Base-by-base conservation (phyloP, 345 rosid species). In the Salix purpurea region DNA sequence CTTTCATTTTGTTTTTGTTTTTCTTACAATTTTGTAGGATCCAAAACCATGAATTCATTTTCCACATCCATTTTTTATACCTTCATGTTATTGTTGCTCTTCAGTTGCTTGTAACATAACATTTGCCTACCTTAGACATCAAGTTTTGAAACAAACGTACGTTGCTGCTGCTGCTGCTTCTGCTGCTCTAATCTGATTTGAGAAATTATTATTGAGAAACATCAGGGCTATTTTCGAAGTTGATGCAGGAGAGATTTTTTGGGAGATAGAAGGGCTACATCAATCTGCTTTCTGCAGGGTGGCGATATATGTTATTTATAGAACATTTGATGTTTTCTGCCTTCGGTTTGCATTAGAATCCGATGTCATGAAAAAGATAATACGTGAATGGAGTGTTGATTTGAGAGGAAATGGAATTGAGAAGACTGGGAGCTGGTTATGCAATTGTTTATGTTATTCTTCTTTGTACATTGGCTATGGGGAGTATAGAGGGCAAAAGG, bases 281-380 rank as follows among this genome's bases (percentile, higher is more conserved):
- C 54, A 50, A 50, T 64, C 34, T 28, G 67, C 67, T 26, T 26
- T 24, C 34, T 15, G 54, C 54, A 64, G 37, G 67, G 67, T 64
- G 67, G 67, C 67, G 34, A 16, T 50, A 50, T 50, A 50, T 50
- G 54, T 19, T 15, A 50, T 50, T 4, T 16, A 14, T 50, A 14
- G 21, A 50, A 8, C 40, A 30, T 16, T 39, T 40, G 2, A 34
- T 34, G 61, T 21, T 72, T 62, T 50, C 54, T 67, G 12, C 14
- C 13, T 10, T 67, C 30, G 62, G 30, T 13, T 73, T 37, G 65
- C 15, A 14, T 64, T 69, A 3, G 11, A 5, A 8, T 40, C 24
- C 71, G 65, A 69, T 83, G 86, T 85, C 81, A 87, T 87, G 91
- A 89, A 84, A 83, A 84, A 84, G 71, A 70, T 50, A 80, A 71